Evolutionary conservation across 352 stramenopile species (phyloP).

Genomic region (Bremia lactucae): DNA sequence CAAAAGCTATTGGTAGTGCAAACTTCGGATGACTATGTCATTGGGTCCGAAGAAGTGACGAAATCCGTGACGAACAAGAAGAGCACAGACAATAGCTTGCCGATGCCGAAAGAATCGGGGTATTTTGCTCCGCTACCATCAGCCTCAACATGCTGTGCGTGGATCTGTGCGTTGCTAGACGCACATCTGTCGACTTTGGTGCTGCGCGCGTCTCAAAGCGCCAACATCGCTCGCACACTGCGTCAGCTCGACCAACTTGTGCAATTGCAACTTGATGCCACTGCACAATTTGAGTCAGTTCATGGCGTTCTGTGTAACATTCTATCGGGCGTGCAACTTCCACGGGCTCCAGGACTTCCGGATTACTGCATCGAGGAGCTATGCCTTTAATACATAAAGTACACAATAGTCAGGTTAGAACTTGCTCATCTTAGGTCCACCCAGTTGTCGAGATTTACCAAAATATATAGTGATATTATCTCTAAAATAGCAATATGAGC

Average conservation of each 20-base stretch:
- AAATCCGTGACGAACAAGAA: slow-evolving; percentile 16
- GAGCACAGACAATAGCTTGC: slow-evolving; percentile 5
- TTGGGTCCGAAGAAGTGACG: slow-evolving; percentile 8
- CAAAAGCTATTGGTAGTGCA: slow-evolving; percentile 55
- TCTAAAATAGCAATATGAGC: slow-evolving; percentile 9
- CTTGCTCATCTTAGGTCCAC: slow-evolving; percentile 2
- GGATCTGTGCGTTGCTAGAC: slow-evolving; percentile 69
- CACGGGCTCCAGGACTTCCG: slow-evolving; percentile 44
- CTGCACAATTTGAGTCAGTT: slow-evolving; percentile 52
- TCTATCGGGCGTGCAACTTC: slow-evolving; percentile 55
- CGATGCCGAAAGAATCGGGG: slow-evolving; percentile 13
- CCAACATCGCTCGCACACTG: slow-evolving; percentile 27
- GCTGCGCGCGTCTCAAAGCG: slow-evolving; percentile 41
- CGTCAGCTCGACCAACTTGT: slow-evolving; percentile 46
- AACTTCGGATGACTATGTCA: slow-evolving; percentile 15
- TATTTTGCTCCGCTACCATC: slow-evolving; percentile 29
- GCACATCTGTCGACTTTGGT: slow-evolving; percentile 60
- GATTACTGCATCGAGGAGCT: slow-evolving; percentile 78
- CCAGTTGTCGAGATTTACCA: too few species aligned
- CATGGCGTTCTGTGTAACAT: slow-evolving; percentile 74
- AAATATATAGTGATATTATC: not conserved
- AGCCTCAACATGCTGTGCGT: slow-evolving; percentile 42
- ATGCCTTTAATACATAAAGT: slow-evolving; percentile 51
- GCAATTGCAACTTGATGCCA: slow-evolving; percentile 37
- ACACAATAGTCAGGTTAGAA: slow-evolving; percentile 1